Evolutionary conservation across 352 stramenopile species (phyloP), one percentile per base, ranked within the genome.

Genomic region (Elongisporangium undulatum): DNA sequence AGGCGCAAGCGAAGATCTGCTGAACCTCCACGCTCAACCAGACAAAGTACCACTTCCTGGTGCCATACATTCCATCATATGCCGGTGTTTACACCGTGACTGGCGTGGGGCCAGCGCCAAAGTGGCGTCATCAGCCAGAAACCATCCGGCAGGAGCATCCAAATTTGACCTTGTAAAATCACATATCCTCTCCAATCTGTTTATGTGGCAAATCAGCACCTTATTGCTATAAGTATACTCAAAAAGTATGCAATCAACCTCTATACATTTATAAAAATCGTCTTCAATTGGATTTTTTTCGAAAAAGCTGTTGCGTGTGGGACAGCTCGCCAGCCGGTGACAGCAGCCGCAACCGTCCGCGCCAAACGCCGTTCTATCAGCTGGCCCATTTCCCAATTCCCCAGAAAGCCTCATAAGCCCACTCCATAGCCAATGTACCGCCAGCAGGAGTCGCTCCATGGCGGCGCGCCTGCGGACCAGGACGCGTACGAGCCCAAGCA

Each of bases 351-450:
- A 41, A 41, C 29, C 29, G 29, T 41, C 29, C 5, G 29, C 29
- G n/a, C 9, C 29, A 41, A 41, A 41, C 29, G 29, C 29, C 29
- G 9, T 41, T 15, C 13, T 41, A n/a, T n/a, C n/a, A n/a, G n/a
- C n/a, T 41, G 13, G 5, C 26, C 13, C 29, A 41, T 41, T 41
- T 13, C 29, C 29, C 29, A 41, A 41, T 41, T 41, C 29, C 29
- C 29, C 8, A 2, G 1, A 4, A 41, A 41, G 29, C 8, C 4
- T 9, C 29, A 41, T 9, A 41, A 41, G 5, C 5, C 52, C 9
- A 67, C n/a, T n/a, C n/a, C n/a, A n/a, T n/a, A n/a, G n/a, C n/a
- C 58, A 56, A 29, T 63, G 38, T 72, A 75, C 59, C 61, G 45
- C 38, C 48, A 68, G 26, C 67, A 75, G 38, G 38, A 22, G 0